Conservation (phyloP, 164 flowering plant genomes). For the Magnolia sinica region DNA sequence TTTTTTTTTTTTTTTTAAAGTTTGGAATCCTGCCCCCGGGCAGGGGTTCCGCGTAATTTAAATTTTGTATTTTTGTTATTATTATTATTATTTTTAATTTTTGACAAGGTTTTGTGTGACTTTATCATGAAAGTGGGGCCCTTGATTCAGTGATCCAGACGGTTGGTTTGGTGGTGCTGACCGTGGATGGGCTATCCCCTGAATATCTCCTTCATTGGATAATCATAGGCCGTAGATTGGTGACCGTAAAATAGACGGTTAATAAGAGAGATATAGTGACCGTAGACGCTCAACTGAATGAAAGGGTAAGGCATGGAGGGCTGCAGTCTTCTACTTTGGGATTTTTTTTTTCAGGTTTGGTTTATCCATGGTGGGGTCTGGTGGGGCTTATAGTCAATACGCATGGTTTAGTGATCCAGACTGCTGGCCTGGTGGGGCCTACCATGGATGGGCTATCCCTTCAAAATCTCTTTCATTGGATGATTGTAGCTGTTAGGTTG, state of each 20-base stretch:
- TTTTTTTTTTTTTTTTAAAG: neutral
- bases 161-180: no score
- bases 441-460: neutral
- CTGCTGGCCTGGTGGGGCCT: neutral
- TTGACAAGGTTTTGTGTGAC: no score
- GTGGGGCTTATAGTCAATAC: neutral
- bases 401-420: neutral
- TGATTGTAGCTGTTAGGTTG: neutral
- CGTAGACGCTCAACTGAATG: neutral
- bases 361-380: neutral
- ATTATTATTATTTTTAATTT: no score
- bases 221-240: no score
- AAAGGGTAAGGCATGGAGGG: neutral
- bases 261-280: neutral
- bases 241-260: neutral
- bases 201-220: no score
- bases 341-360: neutral
- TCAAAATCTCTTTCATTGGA: neutral
- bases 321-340: neutral
- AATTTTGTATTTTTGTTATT: no score
- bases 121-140: no score
- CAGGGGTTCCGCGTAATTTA: no score
- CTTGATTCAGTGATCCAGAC: no score
- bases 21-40: neutral
- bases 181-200: no score